Evolutionary conservation across 768 basidiomycete genomes (phyloP).

Genomic region (Panaeolus papilionaceus): DNA sequence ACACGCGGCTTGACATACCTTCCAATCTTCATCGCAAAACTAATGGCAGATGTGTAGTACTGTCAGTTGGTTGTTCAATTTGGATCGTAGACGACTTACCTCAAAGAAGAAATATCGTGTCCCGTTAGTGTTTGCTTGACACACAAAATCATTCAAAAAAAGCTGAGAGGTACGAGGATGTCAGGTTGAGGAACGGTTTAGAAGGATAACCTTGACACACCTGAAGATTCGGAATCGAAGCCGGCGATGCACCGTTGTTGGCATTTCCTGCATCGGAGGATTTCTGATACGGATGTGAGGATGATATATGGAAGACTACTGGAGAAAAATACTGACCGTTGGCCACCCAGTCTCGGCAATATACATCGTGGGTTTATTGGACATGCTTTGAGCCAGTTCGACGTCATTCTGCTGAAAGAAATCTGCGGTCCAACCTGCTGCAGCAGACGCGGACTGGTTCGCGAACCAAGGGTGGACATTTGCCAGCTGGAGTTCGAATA

Average conservation of each 20-base stretch:
- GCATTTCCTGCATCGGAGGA: constrained; percentile 64
- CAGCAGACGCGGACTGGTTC: constrained; percentile 66
- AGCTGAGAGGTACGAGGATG: constrained; percentile 43
- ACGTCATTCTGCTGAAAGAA: constrained; percentile 82
- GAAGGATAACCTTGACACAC: constrained; percentile 29
- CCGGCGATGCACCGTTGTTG: constrained; percentile 71
- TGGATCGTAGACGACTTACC: constrained; percentile 40
- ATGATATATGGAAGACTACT: not conserved
- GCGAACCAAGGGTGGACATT: constrained; percentile 97
- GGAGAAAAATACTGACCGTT: constrained; percentile 20
- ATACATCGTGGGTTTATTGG: constrained; percentile 81
- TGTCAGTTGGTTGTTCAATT: not conserved
- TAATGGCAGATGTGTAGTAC: constrained; percentile 35
- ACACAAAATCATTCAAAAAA: constrained; percentile 89
- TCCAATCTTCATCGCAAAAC: constrained; percentile 85
- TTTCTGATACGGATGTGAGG: constrained; percentile 42
- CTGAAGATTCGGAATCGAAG: constrained; percentile 68
- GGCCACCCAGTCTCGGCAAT: constrained; percentile 89
- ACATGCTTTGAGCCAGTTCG: constrained; percentile 52
- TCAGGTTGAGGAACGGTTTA: constrained; percentile 16
- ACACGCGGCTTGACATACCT: constrained; percentile 47
- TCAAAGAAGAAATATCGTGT: constrained; percentile 92
- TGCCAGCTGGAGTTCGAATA: constrained; percentile 59
- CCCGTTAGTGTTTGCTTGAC: constrained; percentile 80
- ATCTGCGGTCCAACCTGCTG: constrained; percentile 80